These are phyloP conservation scores for Kregervanrija pseudodelftensis DNA, from an alignment of 805 yeast genomes.

Conservation along the genomic window DNA sequence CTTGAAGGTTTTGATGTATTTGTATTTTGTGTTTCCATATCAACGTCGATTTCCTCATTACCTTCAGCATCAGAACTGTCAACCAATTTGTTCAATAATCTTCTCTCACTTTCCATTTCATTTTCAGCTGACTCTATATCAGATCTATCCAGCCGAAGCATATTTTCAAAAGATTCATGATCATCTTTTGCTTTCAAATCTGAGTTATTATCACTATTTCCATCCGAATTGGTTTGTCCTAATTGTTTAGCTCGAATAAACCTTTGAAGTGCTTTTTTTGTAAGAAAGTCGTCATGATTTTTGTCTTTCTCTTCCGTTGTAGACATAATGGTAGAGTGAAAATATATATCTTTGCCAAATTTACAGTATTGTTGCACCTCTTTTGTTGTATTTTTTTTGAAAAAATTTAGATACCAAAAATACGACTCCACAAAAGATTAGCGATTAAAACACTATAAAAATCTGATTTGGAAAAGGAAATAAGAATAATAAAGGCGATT, in stretches of 20 bases:
- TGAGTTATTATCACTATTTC: no score
- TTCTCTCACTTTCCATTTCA: neutral
- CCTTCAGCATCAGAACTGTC: neutral
- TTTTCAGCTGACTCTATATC: neutral
- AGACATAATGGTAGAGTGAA: no score
- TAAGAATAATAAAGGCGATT: no score
- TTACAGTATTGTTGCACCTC: no score
- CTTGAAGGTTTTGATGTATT: neutral
- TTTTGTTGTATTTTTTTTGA: no score
- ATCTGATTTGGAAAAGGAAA: no score
- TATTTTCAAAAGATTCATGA: neutral
- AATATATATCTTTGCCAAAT: no score
- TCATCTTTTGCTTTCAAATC: neutral
- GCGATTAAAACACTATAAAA: no score
- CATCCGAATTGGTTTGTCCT: no score
- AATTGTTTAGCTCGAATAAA: conserved; percentile 8
- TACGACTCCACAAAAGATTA: no score
- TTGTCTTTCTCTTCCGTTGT: neutral
- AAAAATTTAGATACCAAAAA: no score
- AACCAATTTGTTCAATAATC: no score
- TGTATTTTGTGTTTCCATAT: neutral
- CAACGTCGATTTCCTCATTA: neutral
- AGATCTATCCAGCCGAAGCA: neutral
- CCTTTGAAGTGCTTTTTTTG: conserved; percentile 9
- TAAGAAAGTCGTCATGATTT: conserved; percentile 7